Percentiles rank a stretch among this genome's conserved stretches.
phyloP scores from a whole-genome alignment of 2,329 filamentous ascomycete genomes.

The Fusarium caatingaense region DNA sequence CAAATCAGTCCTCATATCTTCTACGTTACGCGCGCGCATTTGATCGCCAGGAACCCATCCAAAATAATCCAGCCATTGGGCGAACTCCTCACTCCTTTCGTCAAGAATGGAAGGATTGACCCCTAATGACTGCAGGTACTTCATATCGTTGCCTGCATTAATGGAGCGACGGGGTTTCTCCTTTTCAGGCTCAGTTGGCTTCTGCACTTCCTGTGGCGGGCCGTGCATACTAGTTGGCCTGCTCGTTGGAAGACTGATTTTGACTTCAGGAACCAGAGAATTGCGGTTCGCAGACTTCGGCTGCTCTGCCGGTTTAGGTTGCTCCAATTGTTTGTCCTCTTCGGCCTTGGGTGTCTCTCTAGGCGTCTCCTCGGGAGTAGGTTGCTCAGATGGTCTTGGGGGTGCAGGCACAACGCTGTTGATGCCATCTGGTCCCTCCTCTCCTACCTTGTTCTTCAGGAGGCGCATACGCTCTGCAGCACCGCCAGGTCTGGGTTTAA shows the following conservation, averaged over 20 bases:
- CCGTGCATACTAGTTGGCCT: conserved; percentile 55
- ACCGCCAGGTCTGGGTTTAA: conserved; percentile 89
- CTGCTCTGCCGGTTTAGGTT: conserved; percentile 37
- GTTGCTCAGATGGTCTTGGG: conserved; percentile 53
- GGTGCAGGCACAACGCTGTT: conserved; percentile 89
- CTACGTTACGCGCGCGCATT: conserved; percentile 78
- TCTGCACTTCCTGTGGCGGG: conserved; percentile 51
- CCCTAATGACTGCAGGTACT: conserved; percentile 81
- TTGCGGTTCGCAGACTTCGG: conserved; percentile 49
- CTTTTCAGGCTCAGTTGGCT: conserved; percentile 48
- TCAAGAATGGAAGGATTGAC: conserved; percentile 83
- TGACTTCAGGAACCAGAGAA: conserved; percentile 66
- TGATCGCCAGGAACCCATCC: conserved; percentile 85
- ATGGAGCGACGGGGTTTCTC: conserved; percentile 68
- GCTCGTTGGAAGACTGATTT: conserved; percentile 64
- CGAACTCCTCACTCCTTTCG: conserved; percentile 81
- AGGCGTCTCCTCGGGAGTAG: conserved; percentile 21
- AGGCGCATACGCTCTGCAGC: conserved; percentile 82
- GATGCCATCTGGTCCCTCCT: conserved; percentile 87
- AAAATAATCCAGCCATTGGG: conserved; percentile 84
- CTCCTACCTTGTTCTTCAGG: conserved; percentile 65
- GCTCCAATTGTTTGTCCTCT: conserved; percentile 19
- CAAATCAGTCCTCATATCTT: conserved; percentile 83
- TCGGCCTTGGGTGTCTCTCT: conserved; percentile 10
- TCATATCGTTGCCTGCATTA: conserved; percentile 78